Percentiles rank a stretch among this genome's conserved stretches.
phyloP scores from a whole-genome alignment of 495 filamentous ascomycete species.

The Letharia lupina region DNA sequence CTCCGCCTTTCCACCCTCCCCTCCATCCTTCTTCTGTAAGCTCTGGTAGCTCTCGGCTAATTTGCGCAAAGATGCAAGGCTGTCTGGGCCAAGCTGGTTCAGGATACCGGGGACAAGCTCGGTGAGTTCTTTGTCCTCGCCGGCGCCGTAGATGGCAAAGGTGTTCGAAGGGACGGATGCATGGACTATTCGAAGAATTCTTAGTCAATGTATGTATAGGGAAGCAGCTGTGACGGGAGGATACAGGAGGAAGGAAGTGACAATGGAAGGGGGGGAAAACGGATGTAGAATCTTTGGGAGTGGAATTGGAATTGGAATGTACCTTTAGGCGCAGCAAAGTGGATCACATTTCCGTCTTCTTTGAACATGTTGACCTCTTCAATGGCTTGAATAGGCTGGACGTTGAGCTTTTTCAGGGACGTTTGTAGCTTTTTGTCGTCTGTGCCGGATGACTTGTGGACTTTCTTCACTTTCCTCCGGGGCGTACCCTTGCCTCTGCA shows the following conservation, averaged over 20 bases:
- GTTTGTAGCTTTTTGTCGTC: constrained; percentile 99
- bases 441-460: constrained; percentile 76
- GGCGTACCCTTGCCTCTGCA: constrained; percentile 94
- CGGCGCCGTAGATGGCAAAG: constrained; percentile 97
- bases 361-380: constrained; percentile 99
- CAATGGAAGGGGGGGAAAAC: constrained; percentile 3
- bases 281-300: not conserved
- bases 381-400: constrained; percentile 95
- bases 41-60: constrained; percentile 98
- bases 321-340: constrained; percentile 97
- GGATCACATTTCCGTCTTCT: constrained; percentile 98
- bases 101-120: constrained; percentile 99
- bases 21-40: constrained; percentile 90
- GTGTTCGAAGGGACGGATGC: constrained; percentile 93
- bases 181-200: constrained; percentile 59
- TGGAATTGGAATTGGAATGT: constrained; percentile 30
- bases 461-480: constrained; percentile 95
- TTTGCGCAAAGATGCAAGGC: constrained; percentile 94
- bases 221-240: not conserved
- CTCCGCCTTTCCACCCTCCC: constrained; percentile 59
- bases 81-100: constrained; percentile 97
- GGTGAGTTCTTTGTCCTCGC: constrained; percentile 99
- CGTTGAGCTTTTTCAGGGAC: constrained; percentile 88
- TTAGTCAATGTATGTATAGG: not conserved
- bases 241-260: not conserved